These are phyloP conservation scores for Venturia aucupariae DNA, from an alignment of 2,329 filamentous ascomycete genomes.

Conservation along the genomic window DNA sequence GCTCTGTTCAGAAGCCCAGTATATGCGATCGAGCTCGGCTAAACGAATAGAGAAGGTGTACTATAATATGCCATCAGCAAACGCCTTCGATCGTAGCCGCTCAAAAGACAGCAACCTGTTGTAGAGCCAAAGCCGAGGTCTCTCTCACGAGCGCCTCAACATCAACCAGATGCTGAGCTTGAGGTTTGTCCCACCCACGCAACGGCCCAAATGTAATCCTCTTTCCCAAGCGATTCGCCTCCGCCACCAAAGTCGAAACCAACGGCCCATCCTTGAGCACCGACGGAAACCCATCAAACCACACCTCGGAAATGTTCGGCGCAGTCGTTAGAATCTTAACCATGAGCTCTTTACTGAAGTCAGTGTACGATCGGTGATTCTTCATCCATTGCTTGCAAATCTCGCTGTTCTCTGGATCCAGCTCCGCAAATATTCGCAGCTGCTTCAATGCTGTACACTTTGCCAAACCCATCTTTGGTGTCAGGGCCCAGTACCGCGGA, in stretches of 20 bases:
- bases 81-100: neutral
- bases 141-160: neutral
- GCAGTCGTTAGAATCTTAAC: conserved; percentile 47
- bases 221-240: conserved; percentile 40
- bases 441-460: conserved; percentile 52
- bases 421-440: conserved; percentile 61
- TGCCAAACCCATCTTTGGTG: conserved; percentile 51
- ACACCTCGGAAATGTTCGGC: conserved; percentile 47
- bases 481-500: conserved; percentile 61
- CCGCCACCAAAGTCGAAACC: conserved; percentile 50
- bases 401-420: conserved; percentile 56
- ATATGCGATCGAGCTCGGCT: neutral
- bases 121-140: neutral
- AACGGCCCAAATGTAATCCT: conserved; percentile 52
- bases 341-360: conserved; percentile 52
- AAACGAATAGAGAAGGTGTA: neutral
- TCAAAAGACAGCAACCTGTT: conserved; percentile 3
- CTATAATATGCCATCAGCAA: neutral
- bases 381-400: conserved; percentile 57
- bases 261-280: conserved; percentile 58
- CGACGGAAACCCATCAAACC: conserved; percentile 61
- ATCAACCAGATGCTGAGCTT: neutral
- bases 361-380: conserved; percentile 59
- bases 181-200: conserved; percentile 8
- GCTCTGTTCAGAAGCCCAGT: neutral